Base-by-base conservation (phyloP, 2,329 filamentous ascomycete species). In the Neonectria neomacrospora region DNA sequence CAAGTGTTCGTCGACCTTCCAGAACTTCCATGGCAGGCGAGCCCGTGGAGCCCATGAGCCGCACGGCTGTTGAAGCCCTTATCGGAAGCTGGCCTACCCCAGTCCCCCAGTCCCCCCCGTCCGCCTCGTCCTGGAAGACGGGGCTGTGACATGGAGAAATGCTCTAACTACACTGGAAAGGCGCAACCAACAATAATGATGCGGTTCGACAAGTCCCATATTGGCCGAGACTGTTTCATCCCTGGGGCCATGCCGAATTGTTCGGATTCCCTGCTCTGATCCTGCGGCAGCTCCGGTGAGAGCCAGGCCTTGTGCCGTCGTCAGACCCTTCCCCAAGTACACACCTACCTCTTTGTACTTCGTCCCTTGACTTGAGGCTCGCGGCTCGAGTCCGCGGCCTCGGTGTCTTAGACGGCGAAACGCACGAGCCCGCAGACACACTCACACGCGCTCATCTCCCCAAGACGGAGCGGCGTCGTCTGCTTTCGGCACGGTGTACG, bases 21-120 rank as follows among this genome's bases (percentile, higher is more conserved):
- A 73, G 71, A 73, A 73, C 69, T 67, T 71, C 70, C 55, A 73
- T 71, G 63, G 66, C 66, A 72, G 64, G 69, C 52, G 45, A 65
- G 59, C 30, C 57, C 58, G 66, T 66, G 65, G 67, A 68, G 60
- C 61, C 62, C 61, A 57, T 67, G 70, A 73, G 68, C 71, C 66
- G 66, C 66, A 71, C 67, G 65, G 68, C 65, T 71, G 53, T 69
- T 37, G 51, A 54, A 23, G 48, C 64, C 61, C 66, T 65, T 68
- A 65, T 68, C 65, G 60, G 59, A 64, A 54, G 59, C 60, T 62
- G 55, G 56, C 50, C 44, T 58, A 22, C 54, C 53, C 39, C 41
- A 32, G 28, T 18, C 14, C 34, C 30, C 41, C 41, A 37, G 41
- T 32, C n/a, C 51, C n/a, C 51, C 59, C 60, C 48, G 37, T 70